A percentile compares a stretch with the other conserved stretches of the same genome.
phyloP scores from a whole-genome alignment of 2,329 filamentous ascomycete genomes.

The Aspergillus felis region DNA sequence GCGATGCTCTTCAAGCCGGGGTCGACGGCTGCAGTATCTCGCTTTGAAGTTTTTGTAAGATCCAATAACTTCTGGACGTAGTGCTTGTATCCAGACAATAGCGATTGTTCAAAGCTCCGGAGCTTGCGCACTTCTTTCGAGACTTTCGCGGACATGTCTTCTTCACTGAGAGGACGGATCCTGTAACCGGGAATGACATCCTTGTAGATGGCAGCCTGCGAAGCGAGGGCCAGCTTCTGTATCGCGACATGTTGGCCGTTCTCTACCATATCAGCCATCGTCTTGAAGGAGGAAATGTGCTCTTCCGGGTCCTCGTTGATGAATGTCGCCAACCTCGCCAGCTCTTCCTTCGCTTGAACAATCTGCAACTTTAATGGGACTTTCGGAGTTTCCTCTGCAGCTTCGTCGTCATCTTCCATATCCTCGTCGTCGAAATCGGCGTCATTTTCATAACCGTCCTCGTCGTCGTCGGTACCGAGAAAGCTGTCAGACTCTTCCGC shows the following conservation, averaged over 20 bases:
- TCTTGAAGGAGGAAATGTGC: conserved; percentile 73
- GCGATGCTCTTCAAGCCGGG: conserved; percentile 65
- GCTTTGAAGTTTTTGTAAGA: conserved; percentile 58
- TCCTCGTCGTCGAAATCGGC: conserved; percentile 22
- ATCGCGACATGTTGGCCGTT: conserved; percentile 62
- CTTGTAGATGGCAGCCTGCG: conserved; percentile 87
- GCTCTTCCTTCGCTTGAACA: conserved; percentile 81
- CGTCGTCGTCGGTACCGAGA: conserved; percentile 57
- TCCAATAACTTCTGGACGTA: conserved; percentile 74
- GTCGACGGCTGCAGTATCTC: conserved; percentile 28
- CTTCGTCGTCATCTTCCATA: conserved; percentile 46
- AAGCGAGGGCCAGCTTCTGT: conserved; percentile 79
- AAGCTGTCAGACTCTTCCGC: conserved; percentile 61
- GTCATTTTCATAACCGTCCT: conserved; percentile 47
- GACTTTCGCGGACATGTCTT: conserved; percentile 71
- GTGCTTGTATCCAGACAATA: conserved; percentile 77
- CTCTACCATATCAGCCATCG: conserved; percentile 68
- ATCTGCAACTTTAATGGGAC: conserved; percentile 77
- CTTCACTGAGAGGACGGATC: conserved; percentile 76
- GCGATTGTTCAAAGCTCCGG: conserved; percentile 78
- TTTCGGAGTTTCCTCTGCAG: conserved; percentile 52
- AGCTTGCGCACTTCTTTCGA: conserved; percentile 87
- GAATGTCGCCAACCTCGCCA: conserved; percentile 73
- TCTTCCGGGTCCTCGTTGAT: conserved; percentile 94
- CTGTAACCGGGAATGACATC: conserved; percentile 95